Base-by-base conservation (phyloP, 306 rosid genomes). In the Cicer judaicum region DNA sequence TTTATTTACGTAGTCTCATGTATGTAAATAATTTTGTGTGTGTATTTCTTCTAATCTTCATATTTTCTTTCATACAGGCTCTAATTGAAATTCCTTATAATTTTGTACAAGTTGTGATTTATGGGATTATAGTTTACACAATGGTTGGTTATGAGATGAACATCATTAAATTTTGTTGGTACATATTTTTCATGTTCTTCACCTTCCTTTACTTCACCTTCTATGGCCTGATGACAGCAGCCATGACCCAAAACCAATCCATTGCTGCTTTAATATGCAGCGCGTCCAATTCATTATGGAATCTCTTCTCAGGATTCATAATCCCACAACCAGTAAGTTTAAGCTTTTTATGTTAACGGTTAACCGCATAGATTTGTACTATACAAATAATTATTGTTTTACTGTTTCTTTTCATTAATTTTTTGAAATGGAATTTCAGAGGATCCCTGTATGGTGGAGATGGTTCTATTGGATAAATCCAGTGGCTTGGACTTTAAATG, bases 131-230 rank as follows among this genome's bases (percentile, higher is more conserved):
- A 76, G 70, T 88, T 48, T 85, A 83, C 81, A 64, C 88, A 21
- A 82, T 77, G 87, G 68, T 87, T 46, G 90, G 90, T 21, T 87
- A 79, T 80, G 88, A 87, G 47, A 80, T 84, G 87, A 77, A 59
- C 8, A 19, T 54, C 0, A 5, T 78, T 19, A 87, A 87, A 44
- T 40, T 82, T 54, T 48, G 66, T 1, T 84, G 90, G 90, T 74
- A 77, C 70, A 43, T 84, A 0, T 87, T 82, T 61, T 79, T 84
- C 74, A 80, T 82, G 84, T 87, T 74, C 72, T 70, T 84, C 80
- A 84, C 85, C 61, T 79, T 82, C 55, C 54, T 84, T 53, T 87
- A 82, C 74, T 87, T 59, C 24, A 87, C 90, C 53, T 87, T 73
- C 75, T 87, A 77, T 62, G 90, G 90, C 60, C 84, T 84, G 90